Percentiles rank a stretch among this genome's conserved stretches.
phyloP scores from a whole-genome alignment of 2,329 filamentous ascomycete genomes.

The Beauveria medogensis region DNA sequence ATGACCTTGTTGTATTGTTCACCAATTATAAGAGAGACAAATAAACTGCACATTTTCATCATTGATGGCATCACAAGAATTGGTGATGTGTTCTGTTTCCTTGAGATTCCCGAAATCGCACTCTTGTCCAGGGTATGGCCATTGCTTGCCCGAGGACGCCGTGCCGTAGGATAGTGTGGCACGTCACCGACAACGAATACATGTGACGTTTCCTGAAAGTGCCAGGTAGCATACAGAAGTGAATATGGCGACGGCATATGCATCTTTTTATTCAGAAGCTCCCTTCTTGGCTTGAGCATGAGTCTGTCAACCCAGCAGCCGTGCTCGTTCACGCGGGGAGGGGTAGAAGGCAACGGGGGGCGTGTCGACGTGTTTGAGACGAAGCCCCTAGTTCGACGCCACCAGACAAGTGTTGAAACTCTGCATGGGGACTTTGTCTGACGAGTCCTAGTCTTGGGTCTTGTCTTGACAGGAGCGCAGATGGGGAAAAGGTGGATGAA shows the following conservation, averaged over 20 bases:
- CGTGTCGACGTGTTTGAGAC: conserved; percentile 7
- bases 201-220: background rate
- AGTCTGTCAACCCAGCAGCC: background rate
- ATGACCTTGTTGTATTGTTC: no score
- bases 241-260: background rate
- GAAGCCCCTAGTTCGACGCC: conserved; percentile 9
- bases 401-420: conserved; percentile 2
- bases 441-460: background rate
- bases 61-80: no score
- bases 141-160: no score
- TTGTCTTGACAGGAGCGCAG: background rate
- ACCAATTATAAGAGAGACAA: no score
- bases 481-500: background rate
- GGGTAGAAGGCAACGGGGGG: background rate
- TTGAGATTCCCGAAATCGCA: no score
- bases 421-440: background rate
- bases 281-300: background rate
- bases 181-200: background rate
- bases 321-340: background rate
- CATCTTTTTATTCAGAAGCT: background rate
- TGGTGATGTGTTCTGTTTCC: no score
- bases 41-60: no score
- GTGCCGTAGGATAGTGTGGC: no score
- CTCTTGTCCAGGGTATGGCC: no score
- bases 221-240: background rate